Percentiles rank a stretch among this genome's conserved stretches.
Evolutionary conservation across 2,329 filamentous ascomycete genomes (phyloP).

Genomic region (Pestalotiopsis sp.): DNA sequence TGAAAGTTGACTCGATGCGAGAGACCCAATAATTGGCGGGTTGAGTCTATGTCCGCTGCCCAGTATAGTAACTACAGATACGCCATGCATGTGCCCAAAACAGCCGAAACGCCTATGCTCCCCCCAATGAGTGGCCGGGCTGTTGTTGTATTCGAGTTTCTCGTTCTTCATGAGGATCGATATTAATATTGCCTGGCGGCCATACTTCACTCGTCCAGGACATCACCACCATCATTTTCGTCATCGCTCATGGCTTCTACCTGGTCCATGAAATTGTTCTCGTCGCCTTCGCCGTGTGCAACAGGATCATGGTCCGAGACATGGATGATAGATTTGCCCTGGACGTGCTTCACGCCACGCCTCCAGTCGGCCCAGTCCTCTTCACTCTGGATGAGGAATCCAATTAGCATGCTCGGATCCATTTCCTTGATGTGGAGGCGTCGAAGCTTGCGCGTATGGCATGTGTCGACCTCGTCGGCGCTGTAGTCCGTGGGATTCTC

Average conservation of each 20-base stretch:
- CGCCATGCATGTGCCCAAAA: conserved; percentile 15
- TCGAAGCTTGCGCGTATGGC: conserved; percentile 84
- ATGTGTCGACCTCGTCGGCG: conserved; percentile 75
- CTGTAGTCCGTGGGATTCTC: conserved; percentile 61
- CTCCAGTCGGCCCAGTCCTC: conserved; percentile 87
- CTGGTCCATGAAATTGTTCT: conserved; percentile 79
- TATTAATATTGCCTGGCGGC: background rate
- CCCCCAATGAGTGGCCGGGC: conserved; percentile 2
- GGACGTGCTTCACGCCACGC: conserved; percentile 70
- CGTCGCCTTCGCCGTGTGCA: conserved; percentile 61
- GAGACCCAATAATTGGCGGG: conserved; percentile 11
- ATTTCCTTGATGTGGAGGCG: conserved; percentile 86
- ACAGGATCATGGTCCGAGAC: conserved; percentile 73
- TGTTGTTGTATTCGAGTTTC: background rate
- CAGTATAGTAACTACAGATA: conserved; percentile 19
- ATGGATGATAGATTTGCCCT: conserved; percentile 85
- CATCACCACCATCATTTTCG: conserved; percentile 57
- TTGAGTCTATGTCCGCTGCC: conserved; percentile 20
- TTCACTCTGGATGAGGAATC: conserved; percentile 82
- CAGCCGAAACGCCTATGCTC: conserved; percentile 16
- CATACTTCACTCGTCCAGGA: conserved; percentile 2
- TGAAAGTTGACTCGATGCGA: background rate
- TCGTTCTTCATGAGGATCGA: background rate
- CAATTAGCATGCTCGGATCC: conserved; percentile 97
- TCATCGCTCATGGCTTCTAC: conserved; percentile 87